These are phyloP conservation scores for Psilocybe mexicana DNA, from an alignment of 1,284 basidiomycete genomes.

Conservation along the genomic window DNA sequence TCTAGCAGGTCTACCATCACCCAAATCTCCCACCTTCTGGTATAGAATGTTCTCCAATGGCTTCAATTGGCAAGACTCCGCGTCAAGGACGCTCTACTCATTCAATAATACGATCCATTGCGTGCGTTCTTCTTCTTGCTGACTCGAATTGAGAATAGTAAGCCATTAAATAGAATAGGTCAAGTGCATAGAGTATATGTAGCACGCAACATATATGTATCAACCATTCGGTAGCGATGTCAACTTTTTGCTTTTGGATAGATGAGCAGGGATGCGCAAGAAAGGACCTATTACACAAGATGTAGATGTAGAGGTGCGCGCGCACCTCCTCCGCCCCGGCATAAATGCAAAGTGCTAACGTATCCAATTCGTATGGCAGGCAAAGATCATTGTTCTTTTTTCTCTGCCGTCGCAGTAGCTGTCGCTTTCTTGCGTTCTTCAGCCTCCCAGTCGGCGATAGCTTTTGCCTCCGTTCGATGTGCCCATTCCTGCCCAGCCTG, in stretches of 20 bases:
- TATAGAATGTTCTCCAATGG: neutral
- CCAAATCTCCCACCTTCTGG: neutral
- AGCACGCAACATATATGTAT: neutral
- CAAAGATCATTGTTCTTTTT: slow-evolving; percentile 41
- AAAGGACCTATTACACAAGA: neutral
- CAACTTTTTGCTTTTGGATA: slow-evolving; percentile 2
- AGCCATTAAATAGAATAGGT: neutral
- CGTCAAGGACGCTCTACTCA: neutral
- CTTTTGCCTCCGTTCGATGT: slow-evolving; percentile 62
- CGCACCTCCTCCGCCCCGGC: neutral
- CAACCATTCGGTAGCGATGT: neutral
- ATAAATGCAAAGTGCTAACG: neutral
- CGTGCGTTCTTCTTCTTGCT: neutral
- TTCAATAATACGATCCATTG: neutral
- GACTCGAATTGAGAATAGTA: neutral
- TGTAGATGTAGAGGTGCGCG: neutral
- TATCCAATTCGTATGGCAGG: neutral
- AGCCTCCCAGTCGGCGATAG: slow-evolving; percentile 49
- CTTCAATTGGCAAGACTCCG: neutral
- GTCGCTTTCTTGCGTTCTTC: slow-evolving; percentile 30
- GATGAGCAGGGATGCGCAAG: neutral
- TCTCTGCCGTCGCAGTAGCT: slow-evolving; percentile 31
- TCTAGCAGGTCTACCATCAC: slow-evolving; percentile 9
- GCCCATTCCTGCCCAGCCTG: slow-evolving; percentile 89
- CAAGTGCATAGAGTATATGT: slow-evolving; percentile 1